Percentiles rank a stretch among this genome's conserved stretches.
phyloP scores from a whole-genome alignment of 2,329 filamentous ascomycete genomes.

The Talaromyces sp. region DNA sequence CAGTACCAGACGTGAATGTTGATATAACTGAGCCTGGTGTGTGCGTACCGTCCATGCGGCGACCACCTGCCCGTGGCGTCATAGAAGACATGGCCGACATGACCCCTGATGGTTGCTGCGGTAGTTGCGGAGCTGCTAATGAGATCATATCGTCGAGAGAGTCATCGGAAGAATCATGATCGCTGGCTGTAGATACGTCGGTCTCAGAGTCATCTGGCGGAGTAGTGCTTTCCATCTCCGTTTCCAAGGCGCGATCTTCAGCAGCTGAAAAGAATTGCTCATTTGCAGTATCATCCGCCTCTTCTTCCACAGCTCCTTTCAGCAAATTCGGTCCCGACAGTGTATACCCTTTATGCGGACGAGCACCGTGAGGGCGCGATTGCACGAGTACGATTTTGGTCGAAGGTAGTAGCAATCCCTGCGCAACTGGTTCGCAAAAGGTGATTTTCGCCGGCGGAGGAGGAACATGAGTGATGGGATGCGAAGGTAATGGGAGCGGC shows the following conservation, averaged over 20 bases:
- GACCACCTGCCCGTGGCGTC: conserved; percentile 72
- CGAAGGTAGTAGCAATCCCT: conserved; percentile 72
- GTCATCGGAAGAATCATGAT: conserved; percentile 84
- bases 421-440: conserved; percentile 90
- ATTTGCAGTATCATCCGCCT: conserved; percentile 78
- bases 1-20: conserved; percentile 79
- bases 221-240: conserved; percentile 54
- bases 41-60: conserved; percentile 69
- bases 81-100: conserved; percentile 77
- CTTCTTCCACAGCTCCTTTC: conserved; percentile 59
- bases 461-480: conserved; percentile 82
- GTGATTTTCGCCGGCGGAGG: conserved; percentile 83
- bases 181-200: conserved; percentile 47
- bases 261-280: conserved; percentile 92
- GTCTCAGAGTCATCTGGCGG: conserved; percentile 64
- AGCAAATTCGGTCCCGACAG: conserved; percentile 11
- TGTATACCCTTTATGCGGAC: conserved; percentile 30
- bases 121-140: conserved; percentile 73
- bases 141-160: conserved; percentile 93
- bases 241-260: conserved; percentile 63
- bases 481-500: conserved; percentile 70
- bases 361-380: conserved; percentile 48
- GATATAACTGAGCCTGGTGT: conserved; percentile 90
- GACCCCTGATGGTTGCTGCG: conserved; percentile 73
- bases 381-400: conserved; percentile 79